These are phyloP conservation scores for Mrakia gelida DNA, from an alignment of 768 basidiomycete species.

Conservation along the genomic window DNA sequence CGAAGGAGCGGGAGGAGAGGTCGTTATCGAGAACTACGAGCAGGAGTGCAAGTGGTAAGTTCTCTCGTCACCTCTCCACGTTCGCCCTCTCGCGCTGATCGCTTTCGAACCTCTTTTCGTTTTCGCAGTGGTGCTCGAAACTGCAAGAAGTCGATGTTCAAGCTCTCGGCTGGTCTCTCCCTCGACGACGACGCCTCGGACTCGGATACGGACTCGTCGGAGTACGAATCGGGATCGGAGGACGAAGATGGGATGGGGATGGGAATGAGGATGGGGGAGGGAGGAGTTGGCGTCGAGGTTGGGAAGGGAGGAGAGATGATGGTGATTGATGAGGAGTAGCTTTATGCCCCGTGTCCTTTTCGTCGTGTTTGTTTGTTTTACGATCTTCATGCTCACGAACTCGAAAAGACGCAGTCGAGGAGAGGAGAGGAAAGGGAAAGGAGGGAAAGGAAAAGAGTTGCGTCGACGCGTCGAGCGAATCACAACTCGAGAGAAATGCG, in stretches of 20 bases:
- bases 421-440: no score
- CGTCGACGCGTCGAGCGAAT: no score
- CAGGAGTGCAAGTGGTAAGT: neutral
- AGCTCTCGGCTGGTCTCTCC: neutral
- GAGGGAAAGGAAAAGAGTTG: no score
- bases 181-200: neutral
- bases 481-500: no score
- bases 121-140: neutral
- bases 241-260: neutral
- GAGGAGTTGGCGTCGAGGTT: neutral
- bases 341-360: neutral
- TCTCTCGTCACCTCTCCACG: neutral
- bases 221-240: neutral
- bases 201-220: neutral
- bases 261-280: neutral
- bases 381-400: no score
- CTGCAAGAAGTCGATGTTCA: conserved; percentile 11
- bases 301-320: neutral
- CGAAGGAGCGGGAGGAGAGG: neutral
- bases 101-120: no score
- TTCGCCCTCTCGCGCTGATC: neutral
- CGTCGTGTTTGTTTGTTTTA: no score
- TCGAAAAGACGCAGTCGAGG: no score
- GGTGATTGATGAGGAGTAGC: neutral
- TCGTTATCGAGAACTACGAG: conserved; percentile 2